Conservation (phyloP, 2,329 filamentous ascomycete species). For the Alternaria arbusti region DNA sequence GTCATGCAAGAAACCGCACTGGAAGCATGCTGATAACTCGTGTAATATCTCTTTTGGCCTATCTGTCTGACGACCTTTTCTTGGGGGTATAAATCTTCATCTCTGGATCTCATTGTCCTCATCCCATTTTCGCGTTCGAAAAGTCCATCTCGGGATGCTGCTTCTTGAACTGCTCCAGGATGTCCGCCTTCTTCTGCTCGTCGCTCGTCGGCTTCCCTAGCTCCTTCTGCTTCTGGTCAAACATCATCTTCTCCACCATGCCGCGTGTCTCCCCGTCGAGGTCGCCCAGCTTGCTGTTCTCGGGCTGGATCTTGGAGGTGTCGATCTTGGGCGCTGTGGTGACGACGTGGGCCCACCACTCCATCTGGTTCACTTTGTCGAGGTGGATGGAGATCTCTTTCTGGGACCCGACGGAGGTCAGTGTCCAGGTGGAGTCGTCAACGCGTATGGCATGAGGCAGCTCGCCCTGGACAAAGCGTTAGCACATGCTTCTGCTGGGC, state of each 20-base stretch:
- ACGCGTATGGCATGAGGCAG: conserved; percentile 79
- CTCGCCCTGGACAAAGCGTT: conserved; percentile 67
- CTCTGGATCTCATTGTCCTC: conserved; percentile 5
- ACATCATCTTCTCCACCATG: conserved; percentile 99
- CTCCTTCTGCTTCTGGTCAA: conserved; percentile 96
- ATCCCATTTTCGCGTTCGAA: conserved; percentile 66
- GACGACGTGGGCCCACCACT: conserved; percentile 97
- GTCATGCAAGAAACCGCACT: neutral
- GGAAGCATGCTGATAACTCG: neutral
- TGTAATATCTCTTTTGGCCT: neutral
- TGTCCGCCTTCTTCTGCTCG: conserved; percentile 92
- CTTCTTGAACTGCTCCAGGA: conserved; percentile 86
- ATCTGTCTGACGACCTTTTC: neutral
- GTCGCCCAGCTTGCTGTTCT: conserved; percentile 89
- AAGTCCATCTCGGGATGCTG: conserved; percentile 78
- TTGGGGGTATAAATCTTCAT: neutral
- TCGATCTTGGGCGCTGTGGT: conserved; percentile 89
- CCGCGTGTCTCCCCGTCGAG: conserved; percentile 91
- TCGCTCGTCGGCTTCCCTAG: conserved; percentile 86
- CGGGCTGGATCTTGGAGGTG: conserved; percentile 91
- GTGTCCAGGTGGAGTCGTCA: conserved; percentile 95
- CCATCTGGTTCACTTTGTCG: conserved; percentile 95
- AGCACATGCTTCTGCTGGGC: neutral
- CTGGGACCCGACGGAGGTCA: conserved; percentile 68
- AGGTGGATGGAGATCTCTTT: conserved; percentile 88